These are phyloP conservation scores for Macaranga tanarius DNA, from an alignment of 441 rosid genomes.

Conservation along the genomic window DNA sequence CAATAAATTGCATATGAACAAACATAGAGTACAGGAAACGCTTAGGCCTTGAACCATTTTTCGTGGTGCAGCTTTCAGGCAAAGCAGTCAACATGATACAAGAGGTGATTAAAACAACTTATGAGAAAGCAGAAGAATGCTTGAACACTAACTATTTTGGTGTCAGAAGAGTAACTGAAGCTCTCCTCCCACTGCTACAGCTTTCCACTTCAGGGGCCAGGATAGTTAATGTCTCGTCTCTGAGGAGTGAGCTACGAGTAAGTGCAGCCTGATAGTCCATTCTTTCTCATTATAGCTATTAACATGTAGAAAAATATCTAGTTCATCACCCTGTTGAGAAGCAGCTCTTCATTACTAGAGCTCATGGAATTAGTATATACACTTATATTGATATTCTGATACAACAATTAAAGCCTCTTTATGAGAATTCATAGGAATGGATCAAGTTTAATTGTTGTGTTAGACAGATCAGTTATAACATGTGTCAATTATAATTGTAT, in stretches of 20 bases:
- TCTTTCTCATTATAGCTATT: not conserved
- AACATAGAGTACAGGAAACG: not conserved
- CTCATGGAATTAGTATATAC: not conserved
- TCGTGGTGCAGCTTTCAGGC: conserved; percentile 42
- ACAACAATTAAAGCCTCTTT: not conserved
- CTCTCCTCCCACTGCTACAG: conserved; percentile 47
- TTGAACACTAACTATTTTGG: conserved; percentile 52
- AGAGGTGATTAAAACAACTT: conserved; percentile 35
- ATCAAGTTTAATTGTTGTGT: not conserved
- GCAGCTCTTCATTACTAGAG: not conserved
- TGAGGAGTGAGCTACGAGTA: conserved; percentile 49
- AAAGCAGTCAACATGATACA: conserved; percentile 32
- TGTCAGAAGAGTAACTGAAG: conserved; percentile 38
- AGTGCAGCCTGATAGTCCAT: conserved; percentile 9
- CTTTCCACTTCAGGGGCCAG: conserved; percentile 50
- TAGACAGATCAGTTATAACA: too few relatives aligned
- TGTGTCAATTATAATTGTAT: too few relatives aligned
- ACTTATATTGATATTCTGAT: too few relatives aligned
- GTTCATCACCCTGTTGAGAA: not conserved
- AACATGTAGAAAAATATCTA: not conserved
- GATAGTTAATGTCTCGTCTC: conserved; percentile 51
- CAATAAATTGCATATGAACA: not conserved
- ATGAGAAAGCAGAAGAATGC: conserved; percentile 47
- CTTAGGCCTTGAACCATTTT: not conserved
- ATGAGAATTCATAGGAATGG: not conserved